phyloP scores from a whole-genome alignment of 164 flowering plant species.

The Warburgia ugandensis region DNA sequence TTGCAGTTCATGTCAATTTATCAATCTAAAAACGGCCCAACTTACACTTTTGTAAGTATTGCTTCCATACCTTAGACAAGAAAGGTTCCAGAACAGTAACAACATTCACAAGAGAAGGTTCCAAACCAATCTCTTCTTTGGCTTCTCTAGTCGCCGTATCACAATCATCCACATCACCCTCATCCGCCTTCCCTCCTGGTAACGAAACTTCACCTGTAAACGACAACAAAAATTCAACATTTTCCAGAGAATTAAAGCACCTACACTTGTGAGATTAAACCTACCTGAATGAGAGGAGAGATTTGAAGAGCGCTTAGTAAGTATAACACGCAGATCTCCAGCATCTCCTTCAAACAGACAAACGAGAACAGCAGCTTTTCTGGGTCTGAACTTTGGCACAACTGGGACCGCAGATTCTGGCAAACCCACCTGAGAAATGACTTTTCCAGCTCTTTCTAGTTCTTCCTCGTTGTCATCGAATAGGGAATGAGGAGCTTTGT shows the following conservation, averaged over 20 bases:
- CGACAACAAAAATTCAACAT: too few species aligned
- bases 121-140: constrained; percentile 85
- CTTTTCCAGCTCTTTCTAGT: constrained; percentile 40
- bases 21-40: too few species aligned
- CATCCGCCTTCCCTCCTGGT: constrained; percentile 86
- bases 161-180: constrained; percentile 62
- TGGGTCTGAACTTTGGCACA: constrained; percentile 44
- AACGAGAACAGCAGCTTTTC: constrained; percentile 48
- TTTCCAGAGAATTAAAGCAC: too few species aligned
- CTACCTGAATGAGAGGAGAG: constrained; percentile 61
- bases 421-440: constrained; percentile 62
- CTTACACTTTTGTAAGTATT: too few species aligned
- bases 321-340: constrained; percentile 46
- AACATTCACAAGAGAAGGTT: constrained; percentile 70
- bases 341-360: constrained; percentile 49
- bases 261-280: too few species aligned
- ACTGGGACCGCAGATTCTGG: constrained; percentile 62
- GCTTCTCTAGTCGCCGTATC: constrained; percentile 82
- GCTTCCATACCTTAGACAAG: constrained; percentile 79
- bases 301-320: constrained; percentile 51
- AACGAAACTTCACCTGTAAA: too few species aligned
- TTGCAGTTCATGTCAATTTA: too few species aligned
- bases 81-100: constrained; percentile 72
- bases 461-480: constrained; percentile 22
- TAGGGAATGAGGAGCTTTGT: constrained; percentile 42